phyloP scores from a whole-genome alignment of 495 filamentous ascomycete species.

The Hamigera avellanea region DNA sequence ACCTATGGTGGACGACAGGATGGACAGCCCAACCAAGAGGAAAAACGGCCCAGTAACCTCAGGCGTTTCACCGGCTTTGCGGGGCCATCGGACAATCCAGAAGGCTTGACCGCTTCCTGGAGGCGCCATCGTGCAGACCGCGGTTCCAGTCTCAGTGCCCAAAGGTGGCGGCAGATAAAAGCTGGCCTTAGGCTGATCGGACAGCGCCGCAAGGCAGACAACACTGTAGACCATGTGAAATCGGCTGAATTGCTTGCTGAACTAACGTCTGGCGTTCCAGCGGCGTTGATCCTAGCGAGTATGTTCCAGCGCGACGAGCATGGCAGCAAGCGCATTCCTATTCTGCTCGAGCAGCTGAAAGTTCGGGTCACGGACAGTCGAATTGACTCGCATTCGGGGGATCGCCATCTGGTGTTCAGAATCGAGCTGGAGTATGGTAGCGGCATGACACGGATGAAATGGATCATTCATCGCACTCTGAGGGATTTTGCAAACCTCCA shows the following conservation, averaged over 20 bases:
- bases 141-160: constrained; percentile 66
- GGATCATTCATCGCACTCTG: constrained; percentile 80
- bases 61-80: constrained; percentile 66
- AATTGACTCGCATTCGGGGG: constrained; percentile 48
- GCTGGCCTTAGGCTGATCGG: constrained; percentile 73
- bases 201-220: constrained; percentile 65
- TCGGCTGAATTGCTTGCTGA: constrained; percentile 95
- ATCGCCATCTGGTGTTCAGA: constrained; percentile 76
- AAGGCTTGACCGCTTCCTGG: constrained; percentile 38
- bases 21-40: constrained; percentile 24
- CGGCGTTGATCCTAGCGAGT: constrained; percentile 83
- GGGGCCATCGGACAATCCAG: constrained; percentile 42
- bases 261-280: constrained; percentile 79
- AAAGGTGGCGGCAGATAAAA: constrained; percentile 82
- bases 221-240: constrained; percentile 81
- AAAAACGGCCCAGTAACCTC: constrained; percentile 57
- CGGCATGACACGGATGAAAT: constrained; percentile 92
- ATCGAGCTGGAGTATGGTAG: constrained; percentile 96
- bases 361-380: constrained; percentile 73
- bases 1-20: constrained; percentile 39
- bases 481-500: constrained; percentile 90
- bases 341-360: constrained; percentile 91
- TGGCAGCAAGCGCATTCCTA: constrained; percentile 85
- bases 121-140: constrained; percentile 42
- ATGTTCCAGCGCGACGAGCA: constrained; percentile 97